phyloP scores from a whole-genome alignment of 73 alveolate species.

The Tetrahymena borealis region DNA sequence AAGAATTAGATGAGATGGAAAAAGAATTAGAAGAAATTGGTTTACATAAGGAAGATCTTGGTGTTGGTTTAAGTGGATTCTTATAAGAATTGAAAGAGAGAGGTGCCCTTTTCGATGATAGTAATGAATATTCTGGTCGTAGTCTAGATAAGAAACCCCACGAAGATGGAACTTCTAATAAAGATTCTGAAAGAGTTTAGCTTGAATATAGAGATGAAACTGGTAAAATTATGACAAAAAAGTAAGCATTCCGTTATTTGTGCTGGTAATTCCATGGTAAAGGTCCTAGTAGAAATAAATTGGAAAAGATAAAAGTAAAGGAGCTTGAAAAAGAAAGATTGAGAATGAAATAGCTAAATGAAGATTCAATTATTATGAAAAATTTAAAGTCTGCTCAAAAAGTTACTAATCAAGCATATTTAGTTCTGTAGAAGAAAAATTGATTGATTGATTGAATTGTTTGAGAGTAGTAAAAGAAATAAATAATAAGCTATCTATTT shows the following conservation, averaged over 20 bases:
- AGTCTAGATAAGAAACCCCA: constrained; percentile 11
- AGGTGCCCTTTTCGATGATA: constrained; percentile 21
- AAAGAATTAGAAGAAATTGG: neutral
- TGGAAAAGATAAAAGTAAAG: constrained; percentile 25
- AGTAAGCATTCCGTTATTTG: constrained; percentile 33
- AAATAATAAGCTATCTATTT: too few species aligned
- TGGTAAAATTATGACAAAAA: constrained; percentile 40
- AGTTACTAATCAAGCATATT: neutral
- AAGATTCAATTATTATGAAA: constrained; percentile 13
- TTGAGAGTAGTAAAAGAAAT: neutral
- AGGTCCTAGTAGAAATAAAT: constrained; percentile 33
- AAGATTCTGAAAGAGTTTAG: constrained; percentile 6
- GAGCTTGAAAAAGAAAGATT: neutral
- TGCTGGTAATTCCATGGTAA: constrained; percentile 45
- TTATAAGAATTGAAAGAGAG: constrained; percentile 16
- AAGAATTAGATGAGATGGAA: neutral
- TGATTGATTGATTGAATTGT: neutral
- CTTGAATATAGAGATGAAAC: constrained; percentile 35
- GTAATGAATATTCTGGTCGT: constrained; percentile 20
- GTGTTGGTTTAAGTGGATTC: constrained; percentile 9
- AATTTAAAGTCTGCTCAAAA: neutral
- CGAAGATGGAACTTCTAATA: neutral
- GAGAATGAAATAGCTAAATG: constrained; percentile 7
- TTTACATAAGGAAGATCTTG: constrained; percentile 15
- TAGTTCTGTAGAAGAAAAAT: neutral